phyloP scores from a whole-genome alignment of 768 basidiomycete species.

The Boletellus ananas region DNA sequence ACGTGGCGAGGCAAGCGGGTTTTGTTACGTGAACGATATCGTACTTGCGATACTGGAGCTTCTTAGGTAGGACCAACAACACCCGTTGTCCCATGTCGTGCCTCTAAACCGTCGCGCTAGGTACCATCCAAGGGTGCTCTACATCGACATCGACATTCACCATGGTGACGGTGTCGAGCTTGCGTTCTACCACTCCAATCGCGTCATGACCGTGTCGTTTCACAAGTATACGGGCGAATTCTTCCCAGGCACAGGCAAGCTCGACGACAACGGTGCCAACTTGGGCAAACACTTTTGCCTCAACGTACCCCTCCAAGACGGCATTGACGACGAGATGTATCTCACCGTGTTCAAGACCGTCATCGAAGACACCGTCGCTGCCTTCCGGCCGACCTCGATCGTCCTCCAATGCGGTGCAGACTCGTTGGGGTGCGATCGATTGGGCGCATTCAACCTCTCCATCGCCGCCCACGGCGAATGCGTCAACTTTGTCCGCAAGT shows the following conservation, averaged over 20 bases:
- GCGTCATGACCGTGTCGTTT: constrained; percentile 99
- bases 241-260: constrained; percentile 95
- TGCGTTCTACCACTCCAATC: constrained; percentile 95
- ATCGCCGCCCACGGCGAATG: constrained; percentile 98
- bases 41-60: constrained; percentile 93
- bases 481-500: constrained; percentile 93
- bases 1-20: constrained; percentile 95
- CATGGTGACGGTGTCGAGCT: constrained; percentile 98
- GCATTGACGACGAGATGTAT: constrained; percentile 97
- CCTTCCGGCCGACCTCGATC: constrained; percentile 85
- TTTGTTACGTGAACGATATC: constrained; percentile 98
- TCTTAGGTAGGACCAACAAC: constrained; percentile 52
- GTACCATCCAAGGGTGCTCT: constrained; percentile 89
- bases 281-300: constrained; percentile 91
- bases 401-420: constrained; percentile 98
- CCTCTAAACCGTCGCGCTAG: constrained; percentile 39
- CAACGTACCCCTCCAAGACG: constrained; percentile 93
- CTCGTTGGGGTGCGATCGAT: constrained; percentile 88
- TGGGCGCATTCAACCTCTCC: constrained; percentile 96
- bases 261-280: constrained; percentile 88
- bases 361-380: constrained; percentile 87
- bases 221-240: constrained; percentile 99
- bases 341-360: constrained; percentile 93
- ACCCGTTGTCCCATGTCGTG: neutral
- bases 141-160: constrained; percentile 99